Evolutionary conservation across 257 asterid genomes (phyloP), one percentile per base, ranked within the genome.

Genomic region (Cordia subcordata): DNA sequence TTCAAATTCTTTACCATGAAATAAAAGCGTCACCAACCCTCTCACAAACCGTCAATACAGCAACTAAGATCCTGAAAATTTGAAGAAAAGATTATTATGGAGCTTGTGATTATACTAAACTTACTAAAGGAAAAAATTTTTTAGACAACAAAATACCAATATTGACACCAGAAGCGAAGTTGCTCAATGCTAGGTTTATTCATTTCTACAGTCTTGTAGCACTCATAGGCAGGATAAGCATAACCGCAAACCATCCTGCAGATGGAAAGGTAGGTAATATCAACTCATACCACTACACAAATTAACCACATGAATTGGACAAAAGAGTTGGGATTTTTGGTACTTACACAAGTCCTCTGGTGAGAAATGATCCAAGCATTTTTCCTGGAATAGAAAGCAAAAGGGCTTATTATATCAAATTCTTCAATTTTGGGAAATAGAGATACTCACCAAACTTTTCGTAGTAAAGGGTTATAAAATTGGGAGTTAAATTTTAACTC

Each of bases 131-230:
- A 70, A 32, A 40, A 32, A 53, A 53, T 27, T 64, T 37, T n/a
- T 9, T 8, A 40, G 70, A 0, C 47, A 27, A 37, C 12, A 53
- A 22, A 38, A 60, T 79, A 90, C 97, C 97, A 91, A 57, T 91
- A 91, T 53, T 91, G 96, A 83, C 98, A 91, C 98, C 98, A 91
- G 77, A 88, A 91, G 32, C 81, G 88, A 63, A 91, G 98, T 71
- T 85, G 90, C 67, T 81, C 85, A 40, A 92, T 88, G 50, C 88
- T 89, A 17, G 96, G 96, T 67, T 86, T 91, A 75, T 91, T 91
- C 88, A 75, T 66, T 75, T 92, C 96, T 71, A 92, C 94, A 1
- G 90, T 71, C 75, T 92, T 92, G 60, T 27, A 88, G 81, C 99
- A 88, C 64, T 81, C 91, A 58, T 88, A 92, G 11, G 96, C 96